These are phyloP conservation scores for Musa itinerans DNA, from an alignment of 176 grass and related monocot species.

Conservation along the genomic window DNA sequence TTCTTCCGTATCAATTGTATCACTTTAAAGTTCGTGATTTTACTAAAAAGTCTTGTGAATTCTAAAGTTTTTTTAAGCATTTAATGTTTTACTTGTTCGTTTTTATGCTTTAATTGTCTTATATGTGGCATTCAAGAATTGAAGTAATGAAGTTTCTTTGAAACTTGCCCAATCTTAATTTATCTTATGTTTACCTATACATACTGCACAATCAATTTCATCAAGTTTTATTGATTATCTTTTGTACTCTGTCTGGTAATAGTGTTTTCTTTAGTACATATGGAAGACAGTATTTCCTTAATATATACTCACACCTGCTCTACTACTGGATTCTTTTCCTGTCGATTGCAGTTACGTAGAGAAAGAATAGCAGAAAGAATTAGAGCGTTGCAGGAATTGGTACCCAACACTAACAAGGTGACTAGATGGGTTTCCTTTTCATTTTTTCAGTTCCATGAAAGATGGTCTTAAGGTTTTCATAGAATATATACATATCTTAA, in stretches of 20 bases:
- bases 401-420: constrained; percentile 99
- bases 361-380: constrained; percentile 99
- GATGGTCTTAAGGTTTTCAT: background rate
- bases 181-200: no score
- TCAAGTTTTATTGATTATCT: background rate
- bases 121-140: background rate
- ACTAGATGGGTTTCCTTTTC: background rate
- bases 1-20: no score
- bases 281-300: constrained; percentile 1
- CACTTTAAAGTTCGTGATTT: no score
- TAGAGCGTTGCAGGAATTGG: constrained; percentile 87
- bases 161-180: no score
- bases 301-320: background rate
- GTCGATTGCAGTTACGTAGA: constrained; percentile 64
- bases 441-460: background rate
- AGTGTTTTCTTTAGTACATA: background rate
- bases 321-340: background rate
- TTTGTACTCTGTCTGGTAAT: background rate
- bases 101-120: background rate
- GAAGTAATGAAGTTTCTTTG: no score
- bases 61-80: background rate
- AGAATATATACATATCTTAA: constrained; percentile 12
- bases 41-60: background rate
- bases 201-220: no score
- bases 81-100: background rate